Conservation (phyloP, 2,329 filamentous ascomycete genomes). For the Penicillium aurantiogriseum region DNA sequence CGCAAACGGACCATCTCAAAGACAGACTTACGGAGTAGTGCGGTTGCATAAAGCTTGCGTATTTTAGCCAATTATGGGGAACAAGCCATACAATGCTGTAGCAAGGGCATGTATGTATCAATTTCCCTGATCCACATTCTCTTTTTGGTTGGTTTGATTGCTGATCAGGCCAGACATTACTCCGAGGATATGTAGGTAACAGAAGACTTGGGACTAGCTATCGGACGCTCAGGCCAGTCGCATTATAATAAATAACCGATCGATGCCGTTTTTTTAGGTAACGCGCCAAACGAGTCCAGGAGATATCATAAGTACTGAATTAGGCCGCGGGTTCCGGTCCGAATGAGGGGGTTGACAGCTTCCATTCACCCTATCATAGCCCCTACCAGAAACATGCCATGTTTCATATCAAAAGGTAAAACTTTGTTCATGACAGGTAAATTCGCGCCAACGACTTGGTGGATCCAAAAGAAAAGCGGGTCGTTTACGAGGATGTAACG, state of each 20-base stretch:
- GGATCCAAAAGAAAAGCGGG: conserved; percentile 1
- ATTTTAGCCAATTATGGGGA: background rate
- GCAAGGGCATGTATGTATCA: background rate
- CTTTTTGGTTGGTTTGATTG: conserved; percentile 1
- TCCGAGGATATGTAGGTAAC: background rate
- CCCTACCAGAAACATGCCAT: background rate
- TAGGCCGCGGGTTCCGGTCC: background rate
- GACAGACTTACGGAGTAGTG: background rate
- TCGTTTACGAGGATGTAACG: background rate
- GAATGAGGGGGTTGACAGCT: background rate
- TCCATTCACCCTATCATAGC: background rate
- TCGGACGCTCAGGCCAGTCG: background rate
- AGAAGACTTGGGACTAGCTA: background rate
- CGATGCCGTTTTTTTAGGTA: background rate
- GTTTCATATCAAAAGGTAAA: background rate
- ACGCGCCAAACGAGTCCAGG: background rate
- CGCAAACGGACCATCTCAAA: background rate
- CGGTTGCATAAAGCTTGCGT: background rate
- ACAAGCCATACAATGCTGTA: background rate
- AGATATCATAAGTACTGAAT: background rate
- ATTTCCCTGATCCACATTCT: background rate
- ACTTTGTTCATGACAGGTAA: background rate
- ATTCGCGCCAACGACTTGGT: background rate
- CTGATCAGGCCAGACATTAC: conserved; percentile 3
- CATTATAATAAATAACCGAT: background rate